Percentiles rank a stretch among this genome's conserved stretches.
Conservation (phyloP, 2,329 filamentous ascomycete genomes). For the Colletotrichum sidae region DNA sequence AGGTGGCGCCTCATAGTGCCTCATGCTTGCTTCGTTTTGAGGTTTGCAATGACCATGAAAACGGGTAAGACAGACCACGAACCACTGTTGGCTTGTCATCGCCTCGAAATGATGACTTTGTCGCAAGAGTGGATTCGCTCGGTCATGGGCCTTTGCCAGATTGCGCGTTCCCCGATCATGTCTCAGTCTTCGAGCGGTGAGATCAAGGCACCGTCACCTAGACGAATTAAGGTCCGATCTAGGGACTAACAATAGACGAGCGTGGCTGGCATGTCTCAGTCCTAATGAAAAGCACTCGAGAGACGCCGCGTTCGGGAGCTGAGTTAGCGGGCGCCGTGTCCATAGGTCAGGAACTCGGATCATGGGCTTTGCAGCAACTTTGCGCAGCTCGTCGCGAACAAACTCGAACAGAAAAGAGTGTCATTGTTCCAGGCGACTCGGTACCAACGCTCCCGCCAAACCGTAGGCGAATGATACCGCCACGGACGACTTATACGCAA, state of each 20-base stretch:
- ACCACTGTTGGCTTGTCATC: no score
- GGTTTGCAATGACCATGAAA: no score
- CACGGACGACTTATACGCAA: no score
- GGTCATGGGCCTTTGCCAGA: not conserved
- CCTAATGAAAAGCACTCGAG: conserved; percentile 17
- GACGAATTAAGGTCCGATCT: conserved; percentile 8
- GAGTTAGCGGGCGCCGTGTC: not conserved
- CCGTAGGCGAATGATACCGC: no score
- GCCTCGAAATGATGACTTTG: no score
- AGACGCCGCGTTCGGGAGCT: conserved; percentile 16
- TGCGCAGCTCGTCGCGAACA: not conserved
- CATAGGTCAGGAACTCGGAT: not conserved
- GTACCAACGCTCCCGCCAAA: no score
- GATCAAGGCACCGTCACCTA: conserved; percentile 23
- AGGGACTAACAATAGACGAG: conserved; percentile 1
- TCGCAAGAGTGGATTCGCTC: no score
- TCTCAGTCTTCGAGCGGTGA: conserved; percentile 25
- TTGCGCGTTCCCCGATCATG: conserved; percentile 1
- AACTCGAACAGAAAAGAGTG: not conserved
- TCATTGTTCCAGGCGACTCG: no score
- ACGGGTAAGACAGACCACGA: no score
- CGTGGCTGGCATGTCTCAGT: conserved; percentile 18
- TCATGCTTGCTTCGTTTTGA: no score
- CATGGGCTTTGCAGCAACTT: no score
- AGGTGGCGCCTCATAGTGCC: no score